Evolutionary conservation across 1,284 basidiomycete species (phyloP).

Genomic region (Cryptococcus amylolentus): DNA sequence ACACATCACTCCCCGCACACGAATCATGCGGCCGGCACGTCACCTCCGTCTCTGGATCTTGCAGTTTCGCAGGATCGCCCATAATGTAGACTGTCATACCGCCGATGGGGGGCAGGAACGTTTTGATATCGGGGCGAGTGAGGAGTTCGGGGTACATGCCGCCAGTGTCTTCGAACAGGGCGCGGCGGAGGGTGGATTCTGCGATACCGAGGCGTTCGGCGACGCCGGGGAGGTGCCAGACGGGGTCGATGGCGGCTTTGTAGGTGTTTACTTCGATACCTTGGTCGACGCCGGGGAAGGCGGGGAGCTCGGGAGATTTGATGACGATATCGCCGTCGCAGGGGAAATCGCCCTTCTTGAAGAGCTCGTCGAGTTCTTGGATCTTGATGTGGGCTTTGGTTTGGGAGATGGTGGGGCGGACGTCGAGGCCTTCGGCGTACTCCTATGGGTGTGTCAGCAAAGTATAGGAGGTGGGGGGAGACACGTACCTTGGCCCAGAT

Average conservation of each 20-base stretch:
- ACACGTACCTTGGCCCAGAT: conserved; percentile 58
- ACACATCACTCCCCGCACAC: conserved; percentile 59
- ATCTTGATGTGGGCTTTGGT: conserved; percentile 61
- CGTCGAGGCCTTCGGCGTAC: conserved; percentile 67
- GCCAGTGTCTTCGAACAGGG: conserved; percentile 86
- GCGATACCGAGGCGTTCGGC: conserved; percentile 83
- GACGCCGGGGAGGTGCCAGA: conserved; percentile 94
- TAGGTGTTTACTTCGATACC: conserved; percentile 74
- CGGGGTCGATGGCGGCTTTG: conserved; percentile 76
- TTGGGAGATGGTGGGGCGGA: conserved; percentile 85
- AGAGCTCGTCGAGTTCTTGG: conserved; percentile 79
- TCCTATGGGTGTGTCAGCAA: conserved; percentile 47
- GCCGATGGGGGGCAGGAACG: conserved; percentile 93
- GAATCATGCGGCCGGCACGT: conserved; percentile 92
- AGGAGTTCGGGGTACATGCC: conserved; percentile 96
- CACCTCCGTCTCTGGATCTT: conserved; percentile 76
- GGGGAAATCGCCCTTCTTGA: conserved; percentile 63
- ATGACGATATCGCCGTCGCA: conserved; percentile 83
- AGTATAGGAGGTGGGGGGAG: not conserved
- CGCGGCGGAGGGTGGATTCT: conserved; percentile 76
- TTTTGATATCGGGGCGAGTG: conserved; percentile 86
- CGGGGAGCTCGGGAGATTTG: conserved; percentile 49
- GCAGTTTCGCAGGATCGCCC: conserved; percentile 73
- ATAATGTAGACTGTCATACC: conserved; percentile 91
- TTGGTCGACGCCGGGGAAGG: conserved; percentile 58